Base-by-base conservation (phyloP, 192 early-diverging fungal genomes). In the Coemansia sp. region DNA sequence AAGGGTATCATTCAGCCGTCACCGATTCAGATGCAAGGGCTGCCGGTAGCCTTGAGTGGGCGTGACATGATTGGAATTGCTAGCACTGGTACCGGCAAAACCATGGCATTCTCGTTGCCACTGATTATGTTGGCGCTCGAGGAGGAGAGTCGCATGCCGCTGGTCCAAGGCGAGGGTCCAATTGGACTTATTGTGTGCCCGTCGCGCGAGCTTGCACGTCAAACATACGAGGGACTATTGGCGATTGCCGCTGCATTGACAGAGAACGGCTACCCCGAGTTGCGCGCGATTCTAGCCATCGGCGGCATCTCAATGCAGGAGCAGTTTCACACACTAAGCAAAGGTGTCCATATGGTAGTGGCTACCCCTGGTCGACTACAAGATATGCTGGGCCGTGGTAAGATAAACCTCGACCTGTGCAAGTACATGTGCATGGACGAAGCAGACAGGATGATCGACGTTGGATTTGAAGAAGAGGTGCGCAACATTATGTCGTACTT, bases 11-110 rank as follows among this genome's bases (percentile, higher is more conserved):
- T 86, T n/a, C 84, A 88, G 62, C 97, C 97, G 10, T 96, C 97
- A 29, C 95, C 96, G 12, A 99, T 99, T 87, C 96, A 99, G 78
- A 89, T 97, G 68, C 95, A 98, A 72, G 97, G 97, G n/a, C 71
- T 99, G 43, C 97, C 97, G 1, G 94, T 94, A 1, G 94, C 90
- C 8, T 78, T 99, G 13, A 85, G 89, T 29, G 97, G 97, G 11
- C 78, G 97, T 41, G 97, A 97, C 70, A 99, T 99, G 97, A 97
- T 99, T 76, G 96, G 95, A 12, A 95, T 95, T 85, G 96, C 97
- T 0, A 97, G 97, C 72, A 97, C 97, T n/a, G 96, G 97, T 44
- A 96, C 94, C 1, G 97, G 96, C 20, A 99, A 99, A 70, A 97
- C 97, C 10, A 78, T 99, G 55, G 89, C 95, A 0, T 99, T 99